Base-by-base conservation (phyloP, 2,329 filamentous ascomycete species). In the Cladosporium sp. region DNA sequence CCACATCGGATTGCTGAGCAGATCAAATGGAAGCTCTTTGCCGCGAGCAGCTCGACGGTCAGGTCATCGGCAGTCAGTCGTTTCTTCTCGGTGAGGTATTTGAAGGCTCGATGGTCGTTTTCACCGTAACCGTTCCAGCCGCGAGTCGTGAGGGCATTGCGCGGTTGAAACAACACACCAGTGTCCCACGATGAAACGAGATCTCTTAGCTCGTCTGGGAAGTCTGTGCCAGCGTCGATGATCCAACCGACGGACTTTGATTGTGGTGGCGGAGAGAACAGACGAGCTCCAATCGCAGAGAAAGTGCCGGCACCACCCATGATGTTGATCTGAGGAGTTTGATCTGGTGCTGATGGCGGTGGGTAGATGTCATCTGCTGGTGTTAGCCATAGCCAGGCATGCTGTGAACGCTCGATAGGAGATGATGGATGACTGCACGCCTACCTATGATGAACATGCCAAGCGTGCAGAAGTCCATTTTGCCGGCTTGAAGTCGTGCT, bases 71-170 rank as follows among this genome's bases (percentile, higher is more conserved):
- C 89, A 4, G 91, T 90, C 18, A 99, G 83, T 6, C 93, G 90
- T 69, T 91, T 83, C 80, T 97, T 98, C 0, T 92, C 90, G 0
- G 93, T 97, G 62, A 88, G 83, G 77, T 98, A 99, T 76, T 88
- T 89, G 83, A 99, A 99, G 8, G 89, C 73, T 4, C 76, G 69
- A 47, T 73, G 71, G 24, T 77, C 73, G 66, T 77, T 84, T 36
- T 86, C 85, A 44, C 89, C 87, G 76, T 98, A 98, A 59, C 91
- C 91, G 77, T 98, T 98, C 92, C 92, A 97, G 55, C 91, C 93
- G 55, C 92, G 87, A 0, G 95, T 99, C 2, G 94, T 98, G 59
- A 92, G 82, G 28, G 92, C 87, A 7, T 84, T 78, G 1, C 83
- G 81, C 64, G 91, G 88, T 63, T 93, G 87, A 70, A 95, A 81